These are phyloP conservation scores for Penicillium sp. DNA, from an alignment of 2,329 filamentous ascomycete genomes.

Conservation along the genomic window DNA sequence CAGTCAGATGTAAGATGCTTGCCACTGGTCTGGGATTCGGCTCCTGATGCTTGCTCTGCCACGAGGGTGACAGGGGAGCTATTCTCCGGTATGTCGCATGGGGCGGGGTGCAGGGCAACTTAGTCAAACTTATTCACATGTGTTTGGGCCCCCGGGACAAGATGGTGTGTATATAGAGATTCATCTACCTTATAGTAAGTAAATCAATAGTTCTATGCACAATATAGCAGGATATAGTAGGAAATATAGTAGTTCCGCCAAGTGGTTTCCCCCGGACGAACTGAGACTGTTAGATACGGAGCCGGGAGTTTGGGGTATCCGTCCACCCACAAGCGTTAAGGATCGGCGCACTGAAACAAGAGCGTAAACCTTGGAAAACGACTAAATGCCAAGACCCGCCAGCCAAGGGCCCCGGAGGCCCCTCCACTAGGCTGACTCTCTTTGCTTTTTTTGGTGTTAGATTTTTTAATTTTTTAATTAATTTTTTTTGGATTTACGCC, in stretches of 20 bases:
- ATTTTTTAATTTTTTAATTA: neutral
- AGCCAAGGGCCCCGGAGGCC: neutral
- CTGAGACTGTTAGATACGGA: neutral
- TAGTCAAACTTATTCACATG: neutral
- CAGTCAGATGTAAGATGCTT: neutral
- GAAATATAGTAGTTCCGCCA: neutral
- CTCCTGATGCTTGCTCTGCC: conserved; percentile 8
- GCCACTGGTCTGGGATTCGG: neutral
- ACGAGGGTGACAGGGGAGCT: conserved; percentile 7
- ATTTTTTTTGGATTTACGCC: neutral
- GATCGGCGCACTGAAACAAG: conserved; percentile 19
- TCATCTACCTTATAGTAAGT: neutral
- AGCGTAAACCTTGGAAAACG: conserved; percentile 2
- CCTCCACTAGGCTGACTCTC: conserved; percentile 19
- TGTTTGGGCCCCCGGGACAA: neutral
- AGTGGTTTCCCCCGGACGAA: conserved; percentile 2
- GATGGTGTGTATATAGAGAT: neutral
- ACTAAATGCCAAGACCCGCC: conserved; percentile 5
- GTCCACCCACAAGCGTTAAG: neutral
- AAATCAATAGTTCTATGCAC: neutral
- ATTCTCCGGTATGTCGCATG: conserved; percentile 2
- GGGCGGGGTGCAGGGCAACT: neutral
- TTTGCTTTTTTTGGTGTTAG: neutral
- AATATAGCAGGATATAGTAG: neutral
- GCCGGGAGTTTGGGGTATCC: neutral